A percentile compares a stretch with the other conserved stretches of the same genome.
These are phyloP conservation scores for Phialophora expanda DNA, from an alignment of 2,329 filamentous ascomycete species.

Conservation along the genomic window DNA sequence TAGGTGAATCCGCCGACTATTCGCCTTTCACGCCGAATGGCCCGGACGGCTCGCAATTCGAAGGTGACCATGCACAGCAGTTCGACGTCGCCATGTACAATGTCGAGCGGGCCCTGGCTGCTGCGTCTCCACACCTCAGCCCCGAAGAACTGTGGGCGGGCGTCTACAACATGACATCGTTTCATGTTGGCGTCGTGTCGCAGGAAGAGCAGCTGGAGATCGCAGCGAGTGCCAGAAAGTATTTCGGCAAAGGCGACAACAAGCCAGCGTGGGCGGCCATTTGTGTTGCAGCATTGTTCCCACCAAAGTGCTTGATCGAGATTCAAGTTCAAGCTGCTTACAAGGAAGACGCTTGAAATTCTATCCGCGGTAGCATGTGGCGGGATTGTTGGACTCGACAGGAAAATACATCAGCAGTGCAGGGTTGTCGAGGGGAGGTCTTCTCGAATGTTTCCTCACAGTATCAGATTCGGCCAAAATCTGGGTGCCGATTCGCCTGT, in stretches of 20 bases:
- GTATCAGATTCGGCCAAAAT: no score
- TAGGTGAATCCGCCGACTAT: conserved; percentile 23
- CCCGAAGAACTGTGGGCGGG: conserved; percentile 22
- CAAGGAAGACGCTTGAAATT: not conserved
- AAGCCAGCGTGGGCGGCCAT: conserved; percentile 27
- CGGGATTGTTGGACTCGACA: no score
- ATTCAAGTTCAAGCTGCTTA: conserved; percentile 28
- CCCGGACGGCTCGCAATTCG: conserved; percentile 20
- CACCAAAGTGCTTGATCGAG: conserved; percentile 25
- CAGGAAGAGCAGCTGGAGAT: conserved; percentile 25
- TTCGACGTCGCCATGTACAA: conserved; percentile 25
- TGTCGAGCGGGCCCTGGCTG: conserved; percentile 23
- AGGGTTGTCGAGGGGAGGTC: no score
- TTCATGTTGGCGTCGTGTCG: conserved; percentile 20
- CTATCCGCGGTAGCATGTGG: no score
- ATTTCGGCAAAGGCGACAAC: conserved; percentile 20
- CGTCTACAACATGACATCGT: conserved; percentile 26
- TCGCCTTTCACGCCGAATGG: conserved; percentile 21
- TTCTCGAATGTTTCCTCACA: no score
- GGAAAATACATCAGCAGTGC: no score
- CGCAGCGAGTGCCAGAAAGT: conserved; percentile 22
- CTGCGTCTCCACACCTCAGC: conserved; percentile 19
- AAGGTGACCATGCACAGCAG: conserved; percentile 18
- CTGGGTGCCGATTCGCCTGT: no score
- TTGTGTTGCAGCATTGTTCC: conserved; percentile 25